Base-by-base conservation (phyloP, 2,329 filamentous ascomycete species). In the Dothiorella sarmentorum region DNA sequence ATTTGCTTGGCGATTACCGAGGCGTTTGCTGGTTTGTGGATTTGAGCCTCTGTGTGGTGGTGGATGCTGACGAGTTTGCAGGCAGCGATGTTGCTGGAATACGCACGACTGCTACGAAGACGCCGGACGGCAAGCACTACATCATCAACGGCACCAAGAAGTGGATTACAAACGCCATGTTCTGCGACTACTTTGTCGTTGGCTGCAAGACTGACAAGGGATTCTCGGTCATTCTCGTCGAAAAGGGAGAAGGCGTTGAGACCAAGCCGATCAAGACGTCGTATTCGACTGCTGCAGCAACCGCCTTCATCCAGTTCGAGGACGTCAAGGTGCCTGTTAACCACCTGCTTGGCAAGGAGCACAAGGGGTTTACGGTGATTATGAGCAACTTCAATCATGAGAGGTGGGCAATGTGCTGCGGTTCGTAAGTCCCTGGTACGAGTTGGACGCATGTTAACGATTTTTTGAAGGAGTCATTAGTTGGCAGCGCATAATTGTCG, bases 331-430 rank as follows among this genome's bases (percentile, higher is more conserved):
- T 95, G 0, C 90, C 91, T 0, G 87, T 85, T 0, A 82, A 85
- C 69, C 86, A 94, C 72, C 77, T 95, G 15, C 78, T 96, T 5
- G 91, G 91, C 61, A 78, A 89, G 69, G 90, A 95, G 75, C 85
- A 94, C 78, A 89, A 93, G 76, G 91, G 91, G 6, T 92, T 95
- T 68, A 82, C 87, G 62, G 89, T 94, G 27, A 90, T 95, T 68
- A 81, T 94, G 69, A 85, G 83, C 75, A 95, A 95, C 76, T 95
- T 95, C 78, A 94, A 94, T 79, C 89, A 94, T 63, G 89, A 91
- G 76, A 82, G 89, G 29, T 91, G 88, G 81, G 87, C 82, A 75
- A 90, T 92, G 87, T 78, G 80, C 59, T 86, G 84, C 78, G 75
- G n/a, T n/a, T n/a, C n/a, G n/a, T n/a, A n/a, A n/a, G n/a, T n/a